Base-by-base conservation (phyloP, 2,329 filamentous ascomycete genomes). In the Metarhizium guizhouense region DNA sequence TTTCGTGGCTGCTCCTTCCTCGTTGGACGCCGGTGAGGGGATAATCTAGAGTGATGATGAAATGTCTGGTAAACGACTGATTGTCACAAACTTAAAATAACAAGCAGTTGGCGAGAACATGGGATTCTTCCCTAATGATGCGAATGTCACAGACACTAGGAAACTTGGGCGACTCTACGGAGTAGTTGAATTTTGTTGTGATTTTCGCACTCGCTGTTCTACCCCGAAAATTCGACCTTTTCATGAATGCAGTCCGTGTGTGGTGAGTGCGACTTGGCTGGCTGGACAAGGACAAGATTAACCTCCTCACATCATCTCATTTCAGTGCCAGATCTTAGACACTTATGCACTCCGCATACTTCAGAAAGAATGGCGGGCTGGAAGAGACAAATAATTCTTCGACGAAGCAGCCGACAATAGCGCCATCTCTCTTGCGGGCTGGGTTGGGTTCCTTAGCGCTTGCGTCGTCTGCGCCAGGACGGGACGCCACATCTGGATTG, bases 261-360 rank as follows among this genome's bases (percentile, higher is more conserved):
- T 40, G 38, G 8, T 16, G 38, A 40, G 8, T 16, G 38, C 38
- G 14, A 16, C 38, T 14, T 18, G 20, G 11, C 32, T 51, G 30
- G 14, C 25, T 51, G 32, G 32, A 51, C 8, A 40, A 13, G 38
- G 38, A 40, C 38, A 40, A 40, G 38, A 40, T 16, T 13, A 40
- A 11, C 38, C 38, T 5, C 18, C 42, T 8, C 16, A 18, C 6
- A 52, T 51, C 16, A 40, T 38, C 30, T 16, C 6, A 40, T 51
- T 40, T 36, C 29, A 36, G 48, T 52, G 34, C 48, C 40, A 52
- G 42, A 40, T 55, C 48, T 47, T 29, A 51, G 47, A 54, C 47
- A 54, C 10, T 25, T 18, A 30, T 38, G 18, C 14, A 34, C 40
- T 55, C 36, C 40, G 7, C 48, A 36, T n/a, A 38, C 2, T 34